Percentiles rank a stretch among this genome's conserved stretches.
These are phyloP conservation scores for Globisporangium acanthophoron DNA, from an alignment of 352 stramenopile genomes.

Conservation along the genomic window DNA sequence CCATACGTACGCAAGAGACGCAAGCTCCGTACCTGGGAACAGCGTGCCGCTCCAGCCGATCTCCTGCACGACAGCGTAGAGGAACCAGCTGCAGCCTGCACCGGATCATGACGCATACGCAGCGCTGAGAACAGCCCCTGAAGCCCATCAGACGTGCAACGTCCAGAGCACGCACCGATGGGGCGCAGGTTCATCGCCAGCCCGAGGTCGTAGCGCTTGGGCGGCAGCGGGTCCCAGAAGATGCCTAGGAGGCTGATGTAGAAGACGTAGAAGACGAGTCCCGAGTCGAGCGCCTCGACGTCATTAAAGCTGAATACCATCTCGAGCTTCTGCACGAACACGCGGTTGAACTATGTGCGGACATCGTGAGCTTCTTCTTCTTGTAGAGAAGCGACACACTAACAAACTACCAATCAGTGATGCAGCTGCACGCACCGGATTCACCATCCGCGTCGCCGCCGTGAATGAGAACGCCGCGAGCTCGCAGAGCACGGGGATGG, in stretches of 20 bases:
- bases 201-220: slow-evolving; percentile 72
- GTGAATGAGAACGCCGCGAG: slow-evolving; percentile 83
- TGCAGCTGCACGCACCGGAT: slow-evolving; percentile 44
- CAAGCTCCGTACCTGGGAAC: slow-evolving; percentile 55
- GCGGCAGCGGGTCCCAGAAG: slow-evolving; percentile 81
- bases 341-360: slow-evolving; percentile 65
- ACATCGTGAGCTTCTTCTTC: background rate
- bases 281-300: slow-evolving; percentile 78
- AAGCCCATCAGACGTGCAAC: background rate
- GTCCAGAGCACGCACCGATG: slow-evolving; percentile 33
- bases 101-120: background rate
- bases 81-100: slow-evolving; percentile 82
- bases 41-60: slow-evolving; percentile 85
- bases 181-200: slow-evolving; percentile 60
- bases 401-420: background rate
- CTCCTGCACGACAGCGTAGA: slow-evolving; percentile 76
- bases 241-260: slow-evolving; percentile 79
- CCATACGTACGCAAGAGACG: background rate
- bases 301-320: slow-evolving; percentile 88
- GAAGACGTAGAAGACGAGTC: slow-evolving; percentile 86
- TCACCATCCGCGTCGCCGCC: slow-evolving; percentile 82
- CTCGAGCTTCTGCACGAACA: slow-evolving; percentile 79
- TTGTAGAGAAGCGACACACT: background rate
- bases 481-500: slow-evolving; percentile 78
- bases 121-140: background rate